Evolutionary conservation across 2,329 filamentous ascomycete species (phyloP), one percentile per base, ranked within the genome.

Genomic region (Ophiostoma tasmaniense): DNA sequence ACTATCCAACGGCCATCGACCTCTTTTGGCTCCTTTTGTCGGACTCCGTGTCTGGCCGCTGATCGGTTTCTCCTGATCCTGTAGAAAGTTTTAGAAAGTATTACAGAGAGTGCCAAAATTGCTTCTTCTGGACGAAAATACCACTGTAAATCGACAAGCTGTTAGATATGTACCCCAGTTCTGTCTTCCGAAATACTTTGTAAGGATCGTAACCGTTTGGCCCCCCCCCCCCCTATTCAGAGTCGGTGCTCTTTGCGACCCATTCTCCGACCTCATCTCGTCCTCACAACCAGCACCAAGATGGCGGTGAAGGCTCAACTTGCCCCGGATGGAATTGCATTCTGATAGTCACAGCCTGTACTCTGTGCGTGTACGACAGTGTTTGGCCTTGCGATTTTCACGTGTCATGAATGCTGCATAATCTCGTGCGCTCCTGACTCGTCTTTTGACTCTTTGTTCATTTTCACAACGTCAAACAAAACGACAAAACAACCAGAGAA

Each of bases 291-390:
- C 20, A 22, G 17, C 33, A 33, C 33, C 8, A 33, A 64, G 61
- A 64, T 64, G 61, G 61, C 61, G 61, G 61, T 64, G 61, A 64
- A 64, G 61, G 61, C 17, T n/a, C 30, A 64, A 35, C 59, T 22
- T 62, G 61, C 61, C 33, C 61, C 33, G 61, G n/a, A 37, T 13
- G 17, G 33, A 35, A 25, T 30, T 28, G 22, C 52, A 14, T 8
- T 50, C 14, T 39, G 37, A 20, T n/a, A 7, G 6, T 50, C 14
- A 3, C 42, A 50, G n/a, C 8, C 4, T 50, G 45, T 39, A 50
- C 45, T n/a, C 13, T 25, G 22, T n/a, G 45, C 50, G n/a, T 25
- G 50, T 55, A 55, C 10, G 22, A 22, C n/a, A 2, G 10, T 3
- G 6, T 55, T 17, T 14, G 55, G 25, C 4, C 25, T 33, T 30